Evolutionary conservation across 163 green algal species (phyloP).

Genomic region (Scenedesmus sp.): DNA sequence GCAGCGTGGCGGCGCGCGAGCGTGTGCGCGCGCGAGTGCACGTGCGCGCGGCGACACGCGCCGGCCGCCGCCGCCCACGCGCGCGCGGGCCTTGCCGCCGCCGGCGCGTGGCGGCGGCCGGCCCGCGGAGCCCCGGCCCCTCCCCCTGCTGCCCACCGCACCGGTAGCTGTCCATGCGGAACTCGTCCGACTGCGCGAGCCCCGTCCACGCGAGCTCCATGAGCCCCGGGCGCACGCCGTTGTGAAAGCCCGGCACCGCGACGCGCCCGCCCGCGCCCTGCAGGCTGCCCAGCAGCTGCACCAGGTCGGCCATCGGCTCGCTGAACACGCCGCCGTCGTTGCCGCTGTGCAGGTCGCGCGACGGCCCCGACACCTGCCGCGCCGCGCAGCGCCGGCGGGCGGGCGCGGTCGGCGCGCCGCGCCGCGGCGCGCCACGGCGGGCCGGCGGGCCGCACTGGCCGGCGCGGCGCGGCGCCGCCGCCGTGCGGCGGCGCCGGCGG

Average conservation of each 20-base stretch:
- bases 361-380: conserved; percentile 75
- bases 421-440: not conserved
- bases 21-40: not conserved
- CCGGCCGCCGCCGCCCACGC: too few species aligned
- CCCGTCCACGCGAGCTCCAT: conserved; percentile 71
- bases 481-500: too few species aligned
- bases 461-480: too few species aligned
- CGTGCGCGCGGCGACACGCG: too few species aligned
- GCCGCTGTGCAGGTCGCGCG: conserved; percentile 91
- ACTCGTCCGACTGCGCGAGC: conserved; percentile 73
- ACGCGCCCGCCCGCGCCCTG: conserved; percentile 23
- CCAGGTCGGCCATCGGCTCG: conserved; percentile 93
- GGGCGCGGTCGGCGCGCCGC: not conserved
- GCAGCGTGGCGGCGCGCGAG: not conserved
- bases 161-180: conserved; percentile 74
- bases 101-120: too few species aligned
- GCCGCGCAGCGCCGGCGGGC: not conserved
- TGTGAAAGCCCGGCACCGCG: conserved; percentile 72
- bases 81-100: too few species aligned
- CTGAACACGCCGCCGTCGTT: conserved; percentile 95
- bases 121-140: too few species aligned
- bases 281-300: conserved; percentile 59
- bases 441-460: too few species aligned
- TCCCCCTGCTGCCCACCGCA: too few species aligned
- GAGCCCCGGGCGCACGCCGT: conserved; percentile 66